A percentile compares a stretch with the other conserved stretches of the same genome.
These are phyloP conservation scores for Boletus coccyginus DNA, from an alignment of 768 basidiomycete species.

Conservation along the genomic window DNA sequence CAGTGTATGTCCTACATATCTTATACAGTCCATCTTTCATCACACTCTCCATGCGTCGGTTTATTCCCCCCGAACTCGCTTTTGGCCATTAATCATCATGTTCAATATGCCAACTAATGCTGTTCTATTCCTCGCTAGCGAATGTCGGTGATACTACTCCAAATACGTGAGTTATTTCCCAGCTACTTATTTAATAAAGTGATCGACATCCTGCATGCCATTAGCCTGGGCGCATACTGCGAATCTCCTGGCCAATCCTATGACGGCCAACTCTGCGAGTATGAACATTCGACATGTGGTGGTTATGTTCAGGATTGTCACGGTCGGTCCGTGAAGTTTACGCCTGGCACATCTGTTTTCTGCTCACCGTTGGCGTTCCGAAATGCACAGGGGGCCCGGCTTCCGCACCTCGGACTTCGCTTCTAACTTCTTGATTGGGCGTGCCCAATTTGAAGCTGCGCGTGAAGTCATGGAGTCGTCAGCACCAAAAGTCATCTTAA, in stretches of 20 bases:
- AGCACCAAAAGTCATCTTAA: conserved; percentile 10
- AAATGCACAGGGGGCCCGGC: conserved; percentile 58
- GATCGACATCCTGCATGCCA: neutral
- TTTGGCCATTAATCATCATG: neutral
- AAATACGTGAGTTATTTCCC: conserved; percentile 60
- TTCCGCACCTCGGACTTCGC: conserved; percentile 74
- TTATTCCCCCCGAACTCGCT: neutral
- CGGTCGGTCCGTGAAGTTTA: conserved; percentile 49
- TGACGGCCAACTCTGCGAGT: conserved; percentile 68
- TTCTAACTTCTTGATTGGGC: conserved; percentile 71
- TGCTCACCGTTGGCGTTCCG: neutral
- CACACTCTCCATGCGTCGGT: neutral
- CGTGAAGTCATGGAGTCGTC: conserved; percentile 53
- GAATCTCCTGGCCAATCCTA: conserved; percentile 69
- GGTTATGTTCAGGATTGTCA: conserved; percentile 65
- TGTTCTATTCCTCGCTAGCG: conserved; percentile 37
- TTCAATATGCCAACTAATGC: neutral
- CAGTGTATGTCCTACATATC: conserved; percentile 50
- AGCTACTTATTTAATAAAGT: neutral
- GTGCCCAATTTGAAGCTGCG: conserved; percentile 68
- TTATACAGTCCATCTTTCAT: neutral
- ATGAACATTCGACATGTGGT: conserved; percentile 73
- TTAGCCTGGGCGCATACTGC: conserved; percentile 68
- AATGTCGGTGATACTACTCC: conserved; percentile 80
- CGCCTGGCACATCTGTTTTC: neutral